These are phyloP conservation scores for Oryza meridionalis DNA, from an alignment of 176 grass and related monocot genomes.

Conservation along the genomic window DNA sequence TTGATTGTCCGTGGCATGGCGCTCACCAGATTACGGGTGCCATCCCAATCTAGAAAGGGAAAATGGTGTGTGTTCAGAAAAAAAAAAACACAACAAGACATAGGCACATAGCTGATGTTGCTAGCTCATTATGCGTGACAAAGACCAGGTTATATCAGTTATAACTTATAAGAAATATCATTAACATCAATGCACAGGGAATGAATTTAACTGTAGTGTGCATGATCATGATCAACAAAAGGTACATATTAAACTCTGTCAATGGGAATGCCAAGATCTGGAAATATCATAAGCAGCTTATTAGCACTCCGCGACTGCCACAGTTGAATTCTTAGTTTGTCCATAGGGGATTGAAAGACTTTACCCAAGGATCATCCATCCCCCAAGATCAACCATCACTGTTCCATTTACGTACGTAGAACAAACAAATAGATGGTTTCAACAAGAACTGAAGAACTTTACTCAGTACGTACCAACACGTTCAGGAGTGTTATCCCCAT, in stretches of 20 bases:
- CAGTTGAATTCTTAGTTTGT: background rate
- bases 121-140: conserved; percentile 2
- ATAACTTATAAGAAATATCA: conserved; percentile 3
- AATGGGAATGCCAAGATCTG: background rate
- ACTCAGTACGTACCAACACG: conserved; percentile 62
- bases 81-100: conserved; percentile 1
- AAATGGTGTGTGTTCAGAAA: conserved; percentile 26
- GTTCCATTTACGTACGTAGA: background rate
- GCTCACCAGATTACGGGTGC: conserved; percentile 78
- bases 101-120: background rate
- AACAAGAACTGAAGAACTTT: conserved; percentile 17
- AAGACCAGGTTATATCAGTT: background rate
- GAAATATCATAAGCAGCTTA: background rate
- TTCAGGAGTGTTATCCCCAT: conserved; percentile 96
- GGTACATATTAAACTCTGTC: background rate
- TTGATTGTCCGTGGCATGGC: conserved; percentile 60
- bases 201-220: background rate
- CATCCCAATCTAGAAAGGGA: conserved; percentile 76
- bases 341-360: background rate
- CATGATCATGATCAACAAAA: conserved; percentile 22
- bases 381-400: background rate
- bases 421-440: no score
- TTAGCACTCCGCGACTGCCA: background rate
- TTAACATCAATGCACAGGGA: background rate
- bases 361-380: background rate